A percentile compares a stretch with the other conserved stretches of the same genome.
Conservation (phyloP, 2,329 filamentous ascomycete species). For the Scedosporium minutisporum region DNA sequence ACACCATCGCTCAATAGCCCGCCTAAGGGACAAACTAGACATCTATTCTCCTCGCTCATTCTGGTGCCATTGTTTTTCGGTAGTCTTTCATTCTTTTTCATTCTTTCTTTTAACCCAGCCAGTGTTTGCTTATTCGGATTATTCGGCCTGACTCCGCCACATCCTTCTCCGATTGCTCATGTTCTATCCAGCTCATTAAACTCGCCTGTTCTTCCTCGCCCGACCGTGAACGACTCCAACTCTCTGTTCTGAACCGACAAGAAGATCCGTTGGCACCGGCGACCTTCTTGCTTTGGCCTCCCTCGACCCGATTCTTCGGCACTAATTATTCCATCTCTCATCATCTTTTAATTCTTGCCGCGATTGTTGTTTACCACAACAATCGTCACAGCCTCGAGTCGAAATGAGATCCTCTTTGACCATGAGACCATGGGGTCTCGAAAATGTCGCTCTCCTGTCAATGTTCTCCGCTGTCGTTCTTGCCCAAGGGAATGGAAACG, state of each 20-base stretch:
- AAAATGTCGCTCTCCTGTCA: constrained; percentile 10
- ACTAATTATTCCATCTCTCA: not conserved
- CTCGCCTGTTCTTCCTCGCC: not conserved
- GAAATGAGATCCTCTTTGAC: not conserved
- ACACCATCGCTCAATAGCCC: not conserved
- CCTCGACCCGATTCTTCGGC: not conserved
- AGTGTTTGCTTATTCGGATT: not conserved
- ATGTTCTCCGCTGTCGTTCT: constrained; percentile 20
- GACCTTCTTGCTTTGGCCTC: not conserved
- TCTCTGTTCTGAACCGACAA: not conserved
- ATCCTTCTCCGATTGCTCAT: not conserved
- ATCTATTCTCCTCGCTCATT: not conserved
- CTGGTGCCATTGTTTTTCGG: not conserved
- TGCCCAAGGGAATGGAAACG: constrained; percentile 19
- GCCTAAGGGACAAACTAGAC: not conserved
- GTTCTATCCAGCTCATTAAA: not conserved
- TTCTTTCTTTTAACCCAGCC: not conserved
- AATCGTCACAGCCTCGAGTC: not conserved
- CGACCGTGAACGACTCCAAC: not conserved
- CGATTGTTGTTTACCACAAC: not conserved
- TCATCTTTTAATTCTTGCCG: not conserved
- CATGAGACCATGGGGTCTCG: constrained; percentile 4
- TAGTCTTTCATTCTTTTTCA: not conserved
- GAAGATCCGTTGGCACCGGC: not conserved
- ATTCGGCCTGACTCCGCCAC: not conserved